Evolutionary conservation across 192 early-diverging fungal genomes (phyloP).

Genomic region (Podila epicladia): DNA sequence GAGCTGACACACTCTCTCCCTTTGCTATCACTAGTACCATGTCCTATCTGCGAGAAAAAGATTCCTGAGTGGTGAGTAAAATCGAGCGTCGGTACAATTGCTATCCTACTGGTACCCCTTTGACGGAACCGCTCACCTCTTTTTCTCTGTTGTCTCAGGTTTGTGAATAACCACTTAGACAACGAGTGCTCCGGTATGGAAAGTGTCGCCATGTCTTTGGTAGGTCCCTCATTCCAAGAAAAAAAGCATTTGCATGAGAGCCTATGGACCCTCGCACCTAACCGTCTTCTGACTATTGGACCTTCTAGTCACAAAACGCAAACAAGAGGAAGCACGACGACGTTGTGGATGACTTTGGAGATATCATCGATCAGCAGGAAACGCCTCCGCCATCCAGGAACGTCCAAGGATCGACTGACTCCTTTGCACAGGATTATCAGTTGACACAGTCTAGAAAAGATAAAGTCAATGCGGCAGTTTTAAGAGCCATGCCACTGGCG

Average conservation of each 20-base stretch:
- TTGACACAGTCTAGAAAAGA: conserved; percentile 31
- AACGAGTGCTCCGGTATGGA: conserved; percentile 48
- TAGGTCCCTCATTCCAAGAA: neutral
- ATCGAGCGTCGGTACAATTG: neutral
- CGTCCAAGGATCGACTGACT: neutral
- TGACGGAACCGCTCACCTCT: neutral
- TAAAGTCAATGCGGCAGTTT: conserved; percentile 24
- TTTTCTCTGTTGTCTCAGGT: conserved; percentile 2
- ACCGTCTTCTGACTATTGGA: neutral
- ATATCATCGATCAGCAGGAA: neutral
- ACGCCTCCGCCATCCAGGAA: neutral
- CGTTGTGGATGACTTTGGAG: conserved; percentile 11
- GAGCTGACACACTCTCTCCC: neutral
- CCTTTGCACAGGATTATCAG: neutral
- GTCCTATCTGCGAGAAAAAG: conserved; percentile 59
- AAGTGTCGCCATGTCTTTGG: conserved; percentile 16
- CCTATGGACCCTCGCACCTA: neutral
- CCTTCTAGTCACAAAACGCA: conserved; percentile 4
- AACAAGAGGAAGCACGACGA: conserved; percentile 35
- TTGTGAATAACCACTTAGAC: conserved; percentile 65
- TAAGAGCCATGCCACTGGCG: conserved; percentile 65
- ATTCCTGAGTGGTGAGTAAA: conserved; percentile 33
- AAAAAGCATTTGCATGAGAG: neutral
- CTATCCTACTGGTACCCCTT: neutral
- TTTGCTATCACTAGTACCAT: conserved; percentile 45